phyloP scores from a whole-genome alignment of 75 land plant genomes.

The Pinus albicaulis region DNA sequence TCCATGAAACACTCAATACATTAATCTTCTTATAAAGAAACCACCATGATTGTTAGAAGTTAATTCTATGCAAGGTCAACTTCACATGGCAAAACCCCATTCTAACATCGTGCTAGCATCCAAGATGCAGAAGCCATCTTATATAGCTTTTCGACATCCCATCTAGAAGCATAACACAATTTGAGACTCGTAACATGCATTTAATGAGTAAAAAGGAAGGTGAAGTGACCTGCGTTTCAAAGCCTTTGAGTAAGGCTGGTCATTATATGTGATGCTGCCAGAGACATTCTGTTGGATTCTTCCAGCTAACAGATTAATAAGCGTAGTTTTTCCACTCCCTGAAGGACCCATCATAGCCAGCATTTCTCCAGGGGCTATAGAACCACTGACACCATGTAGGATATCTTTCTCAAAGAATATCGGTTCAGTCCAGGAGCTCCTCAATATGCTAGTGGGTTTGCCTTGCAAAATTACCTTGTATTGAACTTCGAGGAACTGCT shows the following conservation, averaged over 20 bases:
- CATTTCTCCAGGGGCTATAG: slow-evolving; percentile 68
- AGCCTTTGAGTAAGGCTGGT: slow-evolving; percentile 59
- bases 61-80: too few species aligned
- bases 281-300: slow-evolving; percentile 22
- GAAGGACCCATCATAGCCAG: slow-evolving; percentile 92
- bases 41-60: too few species aligned
- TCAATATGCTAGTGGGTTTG: slow-evolving; percentile 6
- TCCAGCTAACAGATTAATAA: slow-evolving; percentile 66
- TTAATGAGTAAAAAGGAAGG: too few species aligned
- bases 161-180: too few species aligned
- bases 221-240: slow-evolving; percentile 57
- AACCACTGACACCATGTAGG: slow-evolving; percentile 69
- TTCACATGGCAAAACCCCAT: too few species aligned
- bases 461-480: slow-evolving; percentile 44
- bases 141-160: too few species aligned
- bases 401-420: slow-evolving; percentile 51
- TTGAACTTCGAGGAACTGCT: slow-evolving; percentile 47
- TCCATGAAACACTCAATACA: too few species aligned
- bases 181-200: too few species aligned
- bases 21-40: too few species aligned
- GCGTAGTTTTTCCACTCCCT: slow-evolving; percentile 86
- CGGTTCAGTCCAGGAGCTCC: not conserved
- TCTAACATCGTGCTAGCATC: too few species aligned
- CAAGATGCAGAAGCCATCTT: too few species aligned
- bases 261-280: slow-evolving; percentile 74